These are phyloP conservation scores for Corymbia citriodora DNA, from an alignment of 441 rosid genomes.

Conservation along the genomic window DNA sequence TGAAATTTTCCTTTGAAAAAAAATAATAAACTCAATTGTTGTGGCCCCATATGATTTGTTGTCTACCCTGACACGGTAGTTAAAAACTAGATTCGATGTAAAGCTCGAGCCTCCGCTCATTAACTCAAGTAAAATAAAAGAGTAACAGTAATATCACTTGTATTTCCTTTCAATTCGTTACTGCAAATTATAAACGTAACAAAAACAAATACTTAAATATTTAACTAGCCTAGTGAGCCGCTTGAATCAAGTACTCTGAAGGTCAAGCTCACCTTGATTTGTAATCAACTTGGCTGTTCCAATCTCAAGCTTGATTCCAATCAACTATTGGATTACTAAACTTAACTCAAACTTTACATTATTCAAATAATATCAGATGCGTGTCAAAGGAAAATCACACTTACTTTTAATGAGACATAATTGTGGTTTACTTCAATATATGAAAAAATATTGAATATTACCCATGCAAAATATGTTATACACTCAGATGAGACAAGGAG, in stretches of 20 bases:
- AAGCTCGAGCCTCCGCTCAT: not conserved
- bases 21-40: not conserved
- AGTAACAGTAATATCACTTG: not conserved
- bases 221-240: not conserved
- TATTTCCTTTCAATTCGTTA: not conserved
- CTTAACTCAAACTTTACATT: not conserved
- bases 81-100: not conserved
- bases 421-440: not conserved
- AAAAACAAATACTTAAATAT: too few species aligned
- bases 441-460: too few species aligned
- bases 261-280: not conserved
- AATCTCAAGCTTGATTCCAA: not conserved
- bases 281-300: not conserved
- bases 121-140: not conserved
- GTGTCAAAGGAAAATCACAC: not conserved
- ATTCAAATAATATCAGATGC: not conserved
- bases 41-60: not conserved
- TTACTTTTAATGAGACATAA: not conserved
- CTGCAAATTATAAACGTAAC: not conserved
- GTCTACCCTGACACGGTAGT: not conserved
- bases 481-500: not conserved
- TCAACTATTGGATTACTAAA: not conserved
- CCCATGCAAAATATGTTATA: not conserved
- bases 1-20: not conserved
- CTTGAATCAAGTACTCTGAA: not conserved